Base-by-base conservation (phyloP, 768 basidiomycete genomes). In the Clitopilus hobsonii region DNA sequence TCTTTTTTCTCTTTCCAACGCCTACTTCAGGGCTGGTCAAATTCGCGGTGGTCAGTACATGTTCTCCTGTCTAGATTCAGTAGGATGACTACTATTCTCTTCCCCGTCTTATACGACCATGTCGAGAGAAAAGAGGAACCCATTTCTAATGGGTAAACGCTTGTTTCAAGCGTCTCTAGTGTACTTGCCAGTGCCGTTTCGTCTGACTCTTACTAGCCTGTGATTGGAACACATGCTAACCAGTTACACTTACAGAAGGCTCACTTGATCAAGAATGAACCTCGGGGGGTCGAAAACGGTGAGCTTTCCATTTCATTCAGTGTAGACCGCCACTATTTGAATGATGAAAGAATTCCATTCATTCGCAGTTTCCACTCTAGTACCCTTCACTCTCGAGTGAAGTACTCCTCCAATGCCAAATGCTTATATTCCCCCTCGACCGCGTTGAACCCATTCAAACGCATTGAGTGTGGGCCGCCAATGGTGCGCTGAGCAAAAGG, bases 101-200 rank as follows among this genome's bases (percentile, higher is more conserved):
- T 89, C 88, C 88, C 88, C 88, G 87, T 86, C 88, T 72, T 89
- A 89, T 66, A 86, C 88, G 88, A 89, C 89, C 81, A 85, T 90
- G 89, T 76, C 83, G 88, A 89, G 87, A 68, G 76, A 81, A 69
- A 41, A 89, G 86, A 87, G 85, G 63, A 67, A 83, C 86, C 77
- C 79, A 83, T 88, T 86, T 83, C 83, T 84, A 85, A 84, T 85
- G 76, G 75, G 84, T 80, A 73, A 69, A 82, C 79, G 77, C 72
- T 75, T 72, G 80, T 56, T 71, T 22, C 7, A 6, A 73, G 77
- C 73, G 71, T 72, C 79, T 79, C 76, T 66, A 86, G 84, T 80
- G 86, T 81, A 86, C 87, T 89, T 88, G 88, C 88, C 88, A 89
- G 88, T 86, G 86, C 86, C 86, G 79, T 84, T 89, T 86, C 67